Evolutionary conservation across 1,284 basidiomycete genomes (phyloP).

Genomic region (Apiotrichum montevideense): DNA sequence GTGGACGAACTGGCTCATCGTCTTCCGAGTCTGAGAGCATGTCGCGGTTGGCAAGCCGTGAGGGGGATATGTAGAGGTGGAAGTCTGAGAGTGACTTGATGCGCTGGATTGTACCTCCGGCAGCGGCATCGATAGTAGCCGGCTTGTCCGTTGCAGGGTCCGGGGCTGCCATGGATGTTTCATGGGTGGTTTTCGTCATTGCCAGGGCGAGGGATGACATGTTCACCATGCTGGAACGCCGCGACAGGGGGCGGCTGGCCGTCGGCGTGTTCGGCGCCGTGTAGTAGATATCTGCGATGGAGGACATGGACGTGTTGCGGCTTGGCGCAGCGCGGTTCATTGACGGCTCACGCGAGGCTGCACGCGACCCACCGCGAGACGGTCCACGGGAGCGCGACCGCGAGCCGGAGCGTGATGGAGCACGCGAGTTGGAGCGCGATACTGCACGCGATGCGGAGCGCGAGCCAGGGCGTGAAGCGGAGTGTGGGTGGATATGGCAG

Average conservation of each 20-base stretch:
- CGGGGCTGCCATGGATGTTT: background rate
- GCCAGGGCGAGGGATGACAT: constrained; percentile 7
- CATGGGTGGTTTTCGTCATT: constrained; percentile 16
- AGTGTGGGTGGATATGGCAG: constrained; percentile 12
- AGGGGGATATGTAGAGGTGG: constrained; percentile 45
- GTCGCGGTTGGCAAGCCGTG: constrained; percentile 38
- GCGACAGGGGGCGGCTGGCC: constrained; percentile 4
- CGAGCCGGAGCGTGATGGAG: constrained; percentile 7
- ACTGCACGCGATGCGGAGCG: constrained; percentile 7
- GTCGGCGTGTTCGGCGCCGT: constrained; percentile 29
- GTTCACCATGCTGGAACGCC: background rate
- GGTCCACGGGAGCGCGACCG: constrained; percentile 2
- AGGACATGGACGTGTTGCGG: constrained; percentile 19
- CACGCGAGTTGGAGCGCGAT: constrained; percentile 3
- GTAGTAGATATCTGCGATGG: constrained; percentile 45
- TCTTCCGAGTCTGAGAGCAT: constrained; percentile 36
- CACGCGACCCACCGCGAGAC: background rate
- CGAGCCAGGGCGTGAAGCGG: constrained; percentile 11
- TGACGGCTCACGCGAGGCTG: constrained; percentile 3
- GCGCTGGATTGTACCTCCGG: constrained; percentile 22
- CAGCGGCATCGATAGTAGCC: background rate
- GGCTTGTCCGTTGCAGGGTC: background rate
- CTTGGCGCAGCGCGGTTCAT: constrained; percentile 3
- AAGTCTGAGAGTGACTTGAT: constrained; percentile 43
- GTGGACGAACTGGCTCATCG: constrained; percentile 8